Evolutionary conservation across 148 eudicot species (phyloP), one percentile per base, ranked within the genome.

Genomic region (Chenopodium quinoa): DNA sequence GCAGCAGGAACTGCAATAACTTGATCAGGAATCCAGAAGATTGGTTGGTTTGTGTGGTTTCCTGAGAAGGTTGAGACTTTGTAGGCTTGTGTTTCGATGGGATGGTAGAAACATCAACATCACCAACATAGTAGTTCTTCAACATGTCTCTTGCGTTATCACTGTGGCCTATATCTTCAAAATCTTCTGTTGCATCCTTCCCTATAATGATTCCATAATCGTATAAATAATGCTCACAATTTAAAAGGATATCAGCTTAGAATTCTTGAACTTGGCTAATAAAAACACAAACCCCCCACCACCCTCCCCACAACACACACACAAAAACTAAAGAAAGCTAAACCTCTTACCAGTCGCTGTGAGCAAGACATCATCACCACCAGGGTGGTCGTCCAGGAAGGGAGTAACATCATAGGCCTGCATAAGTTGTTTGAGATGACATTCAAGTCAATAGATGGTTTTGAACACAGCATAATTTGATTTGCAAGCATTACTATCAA

Each of bases 321-420:
- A 37, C 44, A 37, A n/a, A 5, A 16, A 56, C 22, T 17, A 17
- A 12, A 56, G 62, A 56, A 56, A 17, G 62, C 7, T 56, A 56
- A 56, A 5, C 4, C 62, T 71, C 76, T 73, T 90, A 90, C 92
- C 91, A 40, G 92, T 88, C 60, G 89, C 84, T 29, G 75, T 66
- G 67, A 90, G 54, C 46, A 90, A 78, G 71, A 90, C 79, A 23
- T 90, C 92, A 67, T 88, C 92, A 22, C 92, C 92, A 44, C 92
- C 92, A 25, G 92, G 90, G 83, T 90, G 92, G 54, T 86, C 90
- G 19, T 90, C 92, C 69, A 90, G 71, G 83, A 90, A 90, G 14
- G 84, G 25, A 3, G 89, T 90, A 29, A 88, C 90, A 68, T 90
- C 77, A 67, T 88, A 90, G 40, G 83, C 90, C 92, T 90, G 67